Conservation (phyloP, 225 moss, liverwort and hornwort species). For the Bryoerythrophyllum caledonicum region DNA sequence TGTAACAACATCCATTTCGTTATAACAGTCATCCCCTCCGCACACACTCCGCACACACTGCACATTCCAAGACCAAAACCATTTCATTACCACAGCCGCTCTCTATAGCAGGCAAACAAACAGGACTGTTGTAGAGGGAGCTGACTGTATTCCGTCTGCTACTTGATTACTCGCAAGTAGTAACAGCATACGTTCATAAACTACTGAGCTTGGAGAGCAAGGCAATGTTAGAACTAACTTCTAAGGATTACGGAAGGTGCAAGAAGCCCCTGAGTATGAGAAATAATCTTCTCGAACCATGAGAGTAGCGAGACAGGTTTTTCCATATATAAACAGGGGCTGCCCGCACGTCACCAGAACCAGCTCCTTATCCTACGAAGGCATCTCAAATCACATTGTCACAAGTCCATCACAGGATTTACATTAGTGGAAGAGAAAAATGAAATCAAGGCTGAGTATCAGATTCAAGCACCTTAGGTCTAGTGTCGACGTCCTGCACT, state of each 20-base stretch:
- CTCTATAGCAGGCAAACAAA: no score
- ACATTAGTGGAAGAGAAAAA: not conserved
- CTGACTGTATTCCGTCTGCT: not conserved
- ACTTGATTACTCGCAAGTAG: not conserved
- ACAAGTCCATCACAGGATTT: not conserved
- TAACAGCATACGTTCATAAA: not conserved
- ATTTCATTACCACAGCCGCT: no score
- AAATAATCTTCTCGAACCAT: no score
- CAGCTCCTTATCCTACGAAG: not conserved
- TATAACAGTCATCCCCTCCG: no score
- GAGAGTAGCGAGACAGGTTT: no score
- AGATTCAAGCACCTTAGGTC: constrained; percentile 28
- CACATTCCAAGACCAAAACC: no score
- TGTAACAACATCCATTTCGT: no score
- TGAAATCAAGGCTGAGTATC: constrained; percentile 12
- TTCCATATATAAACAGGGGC: no score
- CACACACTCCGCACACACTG: no score
- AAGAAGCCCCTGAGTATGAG: no score
- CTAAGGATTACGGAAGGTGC: not conserved
- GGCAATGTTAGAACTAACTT: not conserved
- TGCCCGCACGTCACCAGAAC: not conserved
- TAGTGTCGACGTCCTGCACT: not conserved
- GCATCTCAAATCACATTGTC: not conserved
- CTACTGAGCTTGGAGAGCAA: not conserved
- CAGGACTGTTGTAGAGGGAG: no score